Evolutionary conservation across 768 basidiomycete species (phyloP), one percentile per base, ranked within the genome.

Genomic region (Serendipita vermifera): DNA sequence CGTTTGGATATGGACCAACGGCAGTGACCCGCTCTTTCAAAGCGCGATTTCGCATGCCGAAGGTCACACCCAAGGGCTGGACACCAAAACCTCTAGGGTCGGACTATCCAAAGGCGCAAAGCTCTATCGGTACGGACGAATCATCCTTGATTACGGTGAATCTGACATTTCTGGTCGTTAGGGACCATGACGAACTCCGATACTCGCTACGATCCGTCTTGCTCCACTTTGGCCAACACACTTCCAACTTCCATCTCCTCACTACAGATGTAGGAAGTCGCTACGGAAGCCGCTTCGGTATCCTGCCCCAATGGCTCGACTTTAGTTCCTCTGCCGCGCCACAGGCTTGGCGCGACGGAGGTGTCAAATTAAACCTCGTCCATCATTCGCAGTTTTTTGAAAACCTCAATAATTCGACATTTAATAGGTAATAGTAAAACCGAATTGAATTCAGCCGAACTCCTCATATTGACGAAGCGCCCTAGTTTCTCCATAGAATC

Each of bases 271-370:
- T 35, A 6, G n/a, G 55, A 6, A 59, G 62, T 13, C 20, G 60
- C 17, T 11, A 43, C 6, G 32, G 58, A 3, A 61, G 64, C 60
- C 60, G 70, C 29, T 62, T 71, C 2, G 71, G 71, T 5, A 68
- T 72, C 39, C 61, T 71, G 3, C 73, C 73, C 4, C 72, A 70
- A 53, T 74, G 72, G 72, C 65, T 72, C 9, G 63, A 70, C 22
- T 57, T 67, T 32, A 40, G 54, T 17, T 57, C 56, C 59, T 1
- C 5, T 54, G 3, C 14, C 2, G 15, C 22, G 35, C 36, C 61
- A 33, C 29, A 59, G 14, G 36, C 35, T 33, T 64, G 66, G 68
- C 43, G 53, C 17, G 67, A 67, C 54, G 60, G 65, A 39, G 51
- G 63, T 40, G 60, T 70, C 14, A 58, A 62, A 5, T 64, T 72